Percentiles rank a stretch among this genome's conserved stretches.
Conservation (phyloP, 2,329 filamentous ascomycete species). For the Diplodia mutila region DNA sequence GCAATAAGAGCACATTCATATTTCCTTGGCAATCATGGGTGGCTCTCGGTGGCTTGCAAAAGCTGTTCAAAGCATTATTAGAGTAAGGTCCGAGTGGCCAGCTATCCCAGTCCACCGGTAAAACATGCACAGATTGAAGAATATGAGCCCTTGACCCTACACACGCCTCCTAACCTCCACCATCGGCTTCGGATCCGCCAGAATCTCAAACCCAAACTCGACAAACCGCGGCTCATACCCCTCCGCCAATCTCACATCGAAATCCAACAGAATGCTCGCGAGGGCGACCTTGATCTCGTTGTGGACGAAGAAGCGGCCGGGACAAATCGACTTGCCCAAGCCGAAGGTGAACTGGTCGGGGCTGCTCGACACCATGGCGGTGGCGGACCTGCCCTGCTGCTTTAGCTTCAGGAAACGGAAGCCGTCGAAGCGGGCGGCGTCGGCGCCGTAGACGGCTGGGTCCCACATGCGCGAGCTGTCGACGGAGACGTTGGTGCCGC, state of each 20-base stretch:
- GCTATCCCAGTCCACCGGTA: no score
- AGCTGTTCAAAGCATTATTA: neutral
- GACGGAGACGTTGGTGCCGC: slow-evolving; percentile 27
- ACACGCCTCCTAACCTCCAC: slow-evolving; percentile 1
- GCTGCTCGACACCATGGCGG: neutral
- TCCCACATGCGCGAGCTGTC: slow-evolving; percentile 24
- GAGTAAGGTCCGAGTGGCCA: no score
- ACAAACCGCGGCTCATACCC: neutral
- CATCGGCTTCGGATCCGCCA: neutral
- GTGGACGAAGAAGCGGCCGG: slow-evolving; percentile 38
- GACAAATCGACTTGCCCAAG: slow-evolving; percentile 38
- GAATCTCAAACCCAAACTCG: slow-evolving; percentile 12
- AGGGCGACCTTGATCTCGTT: slow-evolving; percentile 41
- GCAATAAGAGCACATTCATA: no score
- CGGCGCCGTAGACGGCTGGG: slow-evolving; percentile 13
- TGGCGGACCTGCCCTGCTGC: neutral
- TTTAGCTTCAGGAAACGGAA: slow-evolving; percentile 24
- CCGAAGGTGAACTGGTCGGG: slow-evolving; percentile 31
- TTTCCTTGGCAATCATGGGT: no score
- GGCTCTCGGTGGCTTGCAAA: no score
- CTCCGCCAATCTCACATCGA: slow-evolving; percentile 32
- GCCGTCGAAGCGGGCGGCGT: slow-evolving; percentile 25
- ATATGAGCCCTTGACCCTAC: no score
- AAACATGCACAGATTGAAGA: no score
- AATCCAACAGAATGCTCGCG: slow-evolving; percentile 33